Base-by-base conservation (phyloP, 2,329 filamentous ascomycete species). In the Ceratocystis albifundus region DNA sequence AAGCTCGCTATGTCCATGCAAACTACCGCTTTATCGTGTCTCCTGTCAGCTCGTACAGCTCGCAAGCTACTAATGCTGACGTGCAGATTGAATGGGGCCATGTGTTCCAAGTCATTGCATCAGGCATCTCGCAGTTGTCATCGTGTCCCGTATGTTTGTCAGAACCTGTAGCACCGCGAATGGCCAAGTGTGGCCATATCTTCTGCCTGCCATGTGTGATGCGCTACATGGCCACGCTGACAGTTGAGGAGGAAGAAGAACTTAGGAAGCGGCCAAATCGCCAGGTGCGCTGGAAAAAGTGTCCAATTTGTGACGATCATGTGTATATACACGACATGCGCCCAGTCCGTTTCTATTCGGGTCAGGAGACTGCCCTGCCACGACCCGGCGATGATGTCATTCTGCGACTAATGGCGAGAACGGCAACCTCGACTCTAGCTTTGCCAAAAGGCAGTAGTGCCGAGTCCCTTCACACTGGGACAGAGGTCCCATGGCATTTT, bases 21-120 rank as follows among this genome's bases (percentile, higher is more conserved):
- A 99, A 99, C 75, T 99, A 99, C 74, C 88, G 94, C 66, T 99
- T 99, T 74, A 88, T 99, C 68, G 92, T 99, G 64, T 87, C 90
- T 68, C 93, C 94, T 2, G 82, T 84, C 66, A 87, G 85, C 67
- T 84, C 87, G 72, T 99, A 97, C 74, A 82, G 84, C 68, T 82
- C 84, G 4, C 91, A 97, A 73, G 88, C 90, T 28, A 82, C 84
- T 59, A 90, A 97, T 74, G 88, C 94, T 22, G 93, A 99, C 75
- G 82, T 92, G 61, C 88, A 94, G 72, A 77, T 99, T 65, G 89
- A 96, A 71, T 99, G 94, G 94, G 83, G 86, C 70, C 86, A 90
- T 70, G 89, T 99, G 64, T 79, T 96, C 70, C 94, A 99, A 76
- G 87, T 99, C 65, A 81, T 99, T 70, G 94, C 89, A 7, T 97